A percentile compares a stretch with the other conserved stretches of the same genome.
Conservation (phyloP, 208 protist genomes). For the Trypanosoma avium region DNA sequence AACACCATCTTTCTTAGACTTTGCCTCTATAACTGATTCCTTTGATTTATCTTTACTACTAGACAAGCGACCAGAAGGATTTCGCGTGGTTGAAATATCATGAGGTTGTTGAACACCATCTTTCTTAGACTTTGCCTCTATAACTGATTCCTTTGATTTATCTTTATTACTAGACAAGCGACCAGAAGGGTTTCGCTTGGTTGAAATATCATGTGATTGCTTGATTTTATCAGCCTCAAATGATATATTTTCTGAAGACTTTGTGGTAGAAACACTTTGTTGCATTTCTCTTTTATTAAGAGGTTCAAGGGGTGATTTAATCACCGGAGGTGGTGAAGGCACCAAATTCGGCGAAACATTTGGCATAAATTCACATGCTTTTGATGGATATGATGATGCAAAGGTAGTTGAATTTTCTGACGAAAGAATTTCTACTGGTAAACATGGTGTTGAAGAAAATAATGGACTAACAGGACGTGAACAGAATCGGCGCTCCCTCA, state of each 20-base stretch:
- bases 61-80: too few relatives aligned
- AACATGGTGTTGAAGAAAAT: conserved; percentile 33
- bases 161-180: too few relatives aligned
- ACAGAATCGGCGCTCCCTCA: conserved; percentile 23
- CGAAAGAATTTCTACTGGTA: conserved; percentile 22
- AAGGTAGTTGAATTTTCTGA: not conserved
- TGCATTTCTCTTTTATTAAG: not conserved
- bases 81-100: too few relatives aligned
- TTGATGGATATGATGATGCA: not conserved
- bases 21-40: too few relatives aligned
- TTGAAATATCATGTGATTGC: too few relatives aligned
- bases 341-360: not conserved
- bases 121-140: too few relatives aligned
- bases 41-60: too few relatives aligned
- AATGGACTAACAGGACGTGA: conserved; percentile 15
- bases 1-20: too few relatives aligned
- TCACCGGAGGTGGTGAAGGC: not conserved
- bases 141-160: too few relatives aligned
- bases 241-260: not conserved
- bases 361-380: not conserved
- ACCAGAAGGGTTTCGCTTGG: too few relatives aligned
- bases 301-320: not conserved
- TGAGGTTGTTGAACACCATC: too few relatives aligned
- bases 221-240: too few relatives aligned
- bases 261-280: not conserved